Evolutionary conservation across 2,329 filamentous ascomycete genomes (phyloP).

Genomic region (Dactylellina haptotyla): DNA sequence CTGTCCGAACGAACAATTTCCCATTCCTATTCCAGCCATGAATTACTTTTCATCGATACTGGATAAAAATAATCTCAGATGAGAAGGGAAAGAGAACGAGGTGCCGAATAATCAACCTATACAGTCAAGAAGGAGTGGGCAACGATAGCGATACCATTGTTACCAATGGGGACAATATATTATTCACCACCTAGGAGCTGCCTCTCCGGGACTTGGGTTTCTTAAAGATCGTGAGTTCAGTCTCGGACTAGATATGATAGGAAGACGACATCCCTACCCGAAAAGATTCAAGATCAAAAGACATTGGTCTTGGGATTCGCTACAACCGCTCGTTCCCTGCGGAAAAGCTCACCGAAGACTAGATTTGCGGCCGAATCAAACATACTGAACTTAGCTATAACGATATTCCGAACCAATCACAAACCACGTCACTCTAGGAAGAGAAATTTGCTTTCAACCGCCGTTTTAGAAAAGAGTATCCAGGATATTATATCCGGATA

Average conservation of each 20-base stretch:
- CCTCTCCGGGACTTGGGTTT: slow-evolving; percentile 17
- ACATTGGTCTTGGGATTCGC: slow-evolving; percentile 16
- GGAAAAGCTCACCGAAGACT: slow-evolving; percentile 19
- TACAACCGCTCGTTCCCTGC: not conserved
- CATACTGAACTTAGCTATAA: slow-evolving; percentile 18
- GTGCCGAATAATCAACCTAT: slow-evolving; percentile 27
- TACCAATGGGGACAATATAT: slow-evolving; percentile 21
- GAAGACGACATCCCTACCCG: slow-evolving; percentile 12
- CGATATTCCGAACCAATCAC: not conserved
- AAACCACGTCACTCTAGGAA: no score
- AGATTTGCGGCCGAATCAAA: slow-evolving; percentile 17
- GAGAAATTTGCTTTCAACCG: not conserved
- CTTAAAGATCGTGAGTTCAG: not conserved
- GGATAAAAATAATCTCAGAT: slow-evolving; percentile 25
- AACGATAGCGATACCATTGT: slow-evolving; percentile 8
- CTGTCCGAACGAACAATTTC: slow-evolving; percentile 37
- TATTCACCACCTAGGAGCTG: slow-evolving; percentile 17
- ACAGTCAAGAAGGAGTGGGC: slow-evolving; percentile 15
- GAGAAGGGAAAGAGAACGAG: slow-evolving; percentile 12
- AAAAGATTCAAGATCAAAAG: not conserved
- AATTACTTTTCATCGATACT: slow-evolving; percentile 15
- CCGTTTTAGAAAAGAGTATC: no score
- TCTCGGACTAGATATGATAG: slow-evolving; percentile 34
- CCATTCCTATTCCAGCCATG: slow-evolving; percentile 15
- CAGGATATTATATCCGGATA: no score